A percentile compares a stretch with the other conserved stretches of the same genome.
Conservation (phyloP, 225 moss, liverwort and hornwort species). For the Sphagnum contortum region DNA sequence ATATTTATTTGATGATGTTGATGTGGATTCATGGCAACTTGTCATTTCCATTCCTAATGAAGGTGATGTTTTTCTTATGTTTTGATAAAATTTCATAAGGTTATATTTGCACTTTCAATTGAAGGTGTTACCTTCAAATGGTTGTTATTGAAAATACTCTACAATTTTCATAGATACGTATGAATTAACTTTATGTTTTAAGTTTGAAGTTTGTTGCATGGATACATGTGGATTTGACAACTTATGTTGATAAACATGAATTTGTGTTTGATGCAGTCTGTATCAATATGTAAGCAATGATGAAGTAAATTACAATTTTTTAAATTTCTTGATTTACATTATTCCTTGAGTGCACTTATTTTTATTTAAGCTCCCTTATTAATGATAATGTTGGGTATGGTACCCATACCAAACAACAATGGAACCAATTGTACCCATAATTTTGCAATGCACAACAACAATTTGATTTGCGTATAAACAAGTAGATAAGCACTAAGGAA, state of each 20-base stretch:
- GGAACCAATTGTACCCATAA: slow-evolving; percentile 98
- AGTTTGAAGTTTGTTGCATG: not conserved
- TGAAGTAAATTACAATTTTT: slow-evolving; percentile 81
- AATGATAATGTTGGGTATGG: slow-evolving; percentile 9
- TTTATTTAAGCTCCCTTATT: not conserved
- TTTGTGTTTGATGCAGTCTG: slow-evolving; percentile 97
- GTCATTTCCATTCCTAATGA: too few species aligned
- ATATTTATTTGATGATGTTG: too few species aligned
- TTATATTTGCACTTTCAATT: too few species aligned
- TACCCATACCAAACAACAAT: slow-evolving; percentile 95
- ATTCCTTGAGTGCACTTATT: too few species aligned
- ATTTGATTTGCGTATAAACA: slow-evolving; percentile 99
- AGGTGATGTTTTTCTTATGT: too few species aligned
- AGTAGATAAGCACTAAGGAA: slow-evolving; percentile 41
- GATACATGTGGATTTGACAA: slow-evolving; percentile 89
- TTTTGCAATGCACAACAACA: slow-evolving; percentile 94
- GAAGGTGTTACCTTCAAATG: too few species aligned
- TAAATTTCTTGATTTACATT: slow-evolving; percentile 50
- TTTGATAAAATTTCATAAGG: too few species aligned
- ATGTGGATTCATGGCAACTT: too few species aligned
- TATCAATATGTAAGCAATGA: slow-evolving; percentile 98
- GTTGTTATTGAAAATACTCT: too few species aligned
- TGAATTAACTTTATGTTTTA: too few species aligned
- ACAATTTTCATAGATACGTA: too few species aligned
- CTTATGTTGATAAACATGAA: slow-evolving; percentile 94